Percentiles rank a stretch among this genome's conserved stretches.
Conservation (phyloP, 148 eudicot species). For the Talinum fruticosum region DNA sequence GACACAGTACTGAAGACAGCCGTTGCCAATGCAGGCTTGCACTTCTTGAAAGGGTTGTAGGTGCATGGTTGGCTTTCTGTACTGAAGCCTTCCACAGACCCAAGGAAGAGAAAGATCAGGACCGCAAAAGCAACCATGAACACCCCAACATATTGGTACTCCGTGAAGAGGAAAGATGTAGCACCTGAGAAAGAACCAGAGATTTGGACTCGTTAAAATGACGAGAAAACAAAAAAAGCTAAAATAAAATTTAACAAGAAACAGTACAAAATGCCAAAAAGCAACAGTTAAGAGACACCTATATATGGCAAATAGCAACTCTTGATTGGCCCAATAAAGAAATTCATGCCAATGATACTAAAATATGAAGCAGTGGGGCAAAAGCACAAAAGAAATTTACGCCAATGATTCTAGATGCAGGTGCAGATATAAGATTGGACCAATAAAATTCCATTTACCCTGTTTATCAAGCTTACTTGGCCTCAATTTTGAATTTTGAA, state of each 20-base stretch:
- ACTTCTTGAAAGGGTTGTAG: conserved; percentile 55
- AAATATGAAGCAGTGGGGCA: too few relatives aligned
- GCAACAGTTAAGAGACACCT: background rate
- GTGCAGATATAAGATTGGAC: background rate
- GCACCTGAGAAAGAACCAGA: conserved; percentile 61
- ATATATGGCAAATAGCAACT: background rate
- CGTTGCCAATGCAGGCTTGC: conserved; percentile 91
- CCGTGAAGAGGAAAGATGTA: conserved; percentile 74
- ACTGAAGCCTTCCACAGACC: conserved; percentile 94
- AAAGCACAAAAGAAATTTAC: background rate
- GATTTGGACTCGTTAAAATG: conserved; percentile 27
- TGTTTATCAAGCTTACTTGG: background rate
- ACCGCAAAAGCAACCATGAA: conserved; percentile 87
- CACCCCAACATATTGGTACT: conserved; percentile 73
- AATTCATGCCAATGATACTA: background rate
- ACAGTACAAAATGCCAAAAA: background rate
- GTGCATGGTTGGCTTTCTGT: conserved; percentile 64
- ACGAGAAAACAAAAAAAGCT: background rate
- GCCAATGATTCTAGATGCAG: background rate
- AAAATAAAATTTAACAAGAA: background rate
- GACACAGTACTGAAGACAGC: conserved; percentile 80
- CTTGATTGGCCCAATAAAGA: background rate
- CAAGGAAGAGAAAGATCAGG: conserved; percentile 83
- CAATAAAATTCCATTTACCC: background rate
- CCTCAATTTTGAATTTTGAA: background rate